Conservation (phyloP, 768 basidiomycete species). For the Boletus huronensis region DNA sequence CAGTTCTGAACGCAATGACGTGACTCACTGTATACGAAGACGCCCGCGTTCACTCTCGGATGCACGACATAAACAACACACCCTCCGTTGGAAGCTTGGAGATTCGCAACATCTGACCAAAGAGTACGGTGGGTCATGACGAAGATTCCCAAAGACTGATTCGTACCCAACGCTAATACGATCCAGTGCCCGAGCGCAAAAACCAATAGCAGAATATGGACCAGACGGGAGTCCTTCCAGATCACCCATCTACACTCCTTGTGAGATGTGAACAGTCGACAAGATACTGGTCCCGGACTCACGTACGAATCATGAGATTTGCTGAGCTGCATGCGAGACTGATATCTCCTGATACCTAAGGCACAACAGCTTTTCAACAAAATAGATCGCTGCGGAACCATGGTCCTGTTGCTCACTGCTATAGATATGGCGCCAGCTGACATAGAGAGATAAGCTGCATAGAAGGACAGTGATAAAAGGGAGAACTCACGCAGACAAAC, state of each 20-base stretch:
- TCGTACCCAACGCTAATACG: slow-evolving; percentile 14
- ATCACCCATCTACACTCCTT: slow-evolving; percentile 24
- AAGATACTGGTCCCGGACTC: not conserved
- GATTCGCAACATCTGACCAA: slow-evolving; percentile 13
- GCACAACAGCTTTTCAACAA: not conserved
- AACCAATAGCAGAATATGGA: slow-evolving; percentile 14
- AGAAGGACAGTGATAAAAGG: not conserved
- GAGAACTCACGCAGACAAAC: slow-evolving; percentile 21
- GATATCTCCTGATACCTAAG: slow-evolving; percentile 15
- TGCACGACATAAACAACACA: slow-evolving; percentile 1
- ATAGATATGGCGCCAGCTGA: slow-evolving; percentile 4
- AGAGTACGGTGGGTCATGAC: not conserved
- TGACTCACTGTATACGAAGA: slow-evolving; percentile 21
- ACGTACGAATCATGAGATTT: slow-evolving; percentile 32
- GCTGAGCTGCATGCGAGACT: slow-evolving; percentile 17
- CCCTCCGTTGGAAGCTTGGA: not conserved
- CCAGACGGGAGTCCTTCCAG: slow-evolving; percentile 19
- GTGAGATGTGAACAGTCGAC: not conserved
- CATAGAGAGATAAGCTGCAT: not conserved
- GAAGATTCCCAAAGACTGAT: not conserved
- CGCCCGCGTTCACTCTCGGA: not conserved
- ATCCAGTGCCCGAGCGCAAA: slow-evolving; percentile 23
- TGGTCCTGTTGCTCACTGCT: slow-evolving; percentile 12
- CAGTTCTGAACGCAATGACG: not conserved
- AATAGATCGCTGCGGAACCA: not conserved